phyloP scores from a whole-genome alignment of 1,139 yeast species.

The Geotrichum cucujoidarum region DNA sequence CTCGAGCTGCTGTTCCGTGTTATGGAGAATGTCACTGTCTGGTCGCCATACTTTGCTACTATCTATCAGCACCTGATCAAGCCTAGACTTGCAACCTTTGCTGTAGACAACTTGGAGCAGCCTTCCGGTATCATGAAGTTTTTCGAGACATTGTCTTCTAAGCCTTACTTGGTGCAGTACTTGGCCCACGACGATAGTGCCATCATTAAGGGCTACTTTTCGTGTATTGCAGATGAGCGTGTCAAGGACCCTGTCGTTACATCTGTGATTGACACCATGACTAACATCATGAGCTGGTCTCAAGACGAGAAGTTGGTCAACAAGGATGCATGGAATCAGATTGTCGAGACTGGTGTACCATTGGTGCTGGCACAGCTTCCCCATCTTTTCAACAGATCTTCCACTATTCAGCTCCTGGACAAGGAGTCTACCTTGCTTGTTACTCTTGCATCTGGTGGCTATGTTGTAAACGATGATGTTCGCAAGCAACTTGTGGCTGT shows the following conservation, averaged over 20 bases:
- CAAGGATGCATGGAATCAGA: constrained; percentile 15
- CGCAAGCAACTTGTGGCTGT: constrained; percentile 54
- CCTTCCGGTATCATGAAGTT: constrained; percentile 71
- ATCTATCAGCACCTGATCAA: constrained; percentile 53
- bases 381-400: constrained; percentile 25
- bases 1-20: constrained; percentile 29
- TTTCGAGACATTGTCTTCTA: constrained; percentile 60
- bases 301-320: constrained; percentile 37
- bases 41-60: constrained; percentile 52
- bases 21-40: constrained; percentile 29
- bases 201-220: constrained; percentile 53
- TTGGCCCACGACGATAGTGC: constrained; percentile 45
- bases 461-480: constrained; percentile 54
- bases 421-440: constrained; percentile 51
- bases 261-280: constrained; percentile 54
- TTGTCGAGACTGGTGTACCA: constrained; percentile 33
- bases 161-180: constrained; percentile 47
- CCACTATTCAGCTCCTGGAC: constrained; percentile 38
- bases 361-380: constrained; percentile 31
- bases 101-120: constrained; percentile 73
- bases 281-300: constrained; percentile 43
- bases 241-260: constrained; percentile 66
- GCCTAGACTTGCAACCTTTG: constrained; percentile 65
- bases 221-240: constrained; percentile 48
- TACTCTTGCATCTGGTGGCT: constrained; percentile 55